Conservation (phyloP, 306 rosid species). For the Mimosa bimucronata region DNA sequence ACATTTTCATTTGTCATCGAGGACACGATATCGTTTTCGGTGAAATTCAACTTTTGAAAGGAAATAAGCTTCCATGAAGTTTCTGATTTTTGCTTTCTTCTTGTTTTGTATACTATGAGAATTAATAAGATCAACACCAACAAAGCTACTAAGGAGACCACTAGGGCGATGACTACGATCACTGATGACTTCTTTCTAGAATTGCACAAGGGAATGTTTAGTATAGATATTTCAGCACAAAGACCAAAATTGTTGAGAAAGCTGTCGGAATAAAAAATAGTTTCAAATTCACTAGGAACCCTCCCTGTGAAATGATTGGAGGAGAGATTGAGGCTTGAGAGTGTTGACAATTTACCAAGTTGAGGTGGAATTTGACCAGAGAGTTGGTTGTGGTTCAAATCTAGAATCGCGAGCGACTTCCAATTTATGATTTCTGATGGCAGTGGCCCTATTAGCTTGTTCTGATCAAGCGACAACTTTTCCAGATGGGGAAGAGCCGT, state of each 20-base stretch:
- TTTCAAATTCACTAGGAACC: slow-evolving; percentile 55
- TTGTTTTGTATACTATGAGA: slow-evolving; percentile 21
- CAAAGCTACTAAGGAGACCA: slow-evolving; percentile 17
- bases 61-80: too few relatives aligned
- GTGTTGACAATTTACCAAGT: not conserved
- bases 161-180: slow-evolving; percentile 28
- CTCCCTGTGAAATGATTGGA: slow-evolving; percentile 56
- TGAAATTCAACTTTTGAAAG: too few relatives aligned
- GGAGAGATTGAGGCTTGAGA: slow-evolving; percentile 46
- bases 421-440: too few relatives aligned
- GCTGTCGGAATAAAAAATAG: slow-evolving; percentile 42
- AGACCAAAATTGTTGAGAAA: slow-evolving; percentile 77
- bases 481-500: slow-evolving; percentile 36
- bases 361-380: too few relatives aligned
- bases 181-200: slow-evolving; percentile 45
- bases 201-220: slow-evolving; percentile 47
- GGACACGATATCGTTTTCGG: too few relatives aligned
- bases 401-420: too few relatives aligned
- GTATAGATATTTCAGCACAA: slow-evolving; percentile 41
- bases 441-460: too few relatives aligned
- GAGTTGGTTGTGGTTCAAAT: too few relatives aligned
- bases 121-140: not conserved
- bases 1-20: slow-evolving; percentile 31
- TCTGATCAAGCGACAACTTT: too few relatives aligned
- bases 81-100: slow-evolving; percentile 18